phyloP scores from a whole-genome alignment of 495 filamentous ascomycete genomes.

The Xylaria curta region DNA sequence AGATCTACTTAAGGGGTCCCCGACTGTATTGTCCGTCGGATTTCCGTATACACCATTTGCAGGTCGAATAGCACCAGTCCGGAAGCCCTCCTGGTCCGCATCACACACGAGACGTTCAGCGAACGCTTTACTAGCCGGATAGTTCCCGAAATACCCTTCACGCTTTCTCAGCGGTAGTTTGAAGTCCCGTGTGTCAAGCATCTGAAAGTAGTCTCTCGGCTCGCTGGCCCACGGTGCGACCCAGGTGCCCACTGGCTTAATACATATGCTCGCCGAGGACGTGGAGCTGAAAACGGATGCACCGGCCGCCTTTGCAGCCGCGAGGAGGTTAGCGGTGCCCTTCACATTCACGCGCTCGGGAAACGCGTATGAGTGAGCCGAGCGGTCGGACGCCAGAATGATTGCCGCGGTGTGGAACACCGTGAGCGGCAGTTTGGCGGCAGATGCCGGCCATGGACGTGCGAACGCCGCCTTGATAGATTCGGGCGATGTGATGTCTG shows the following conservation, averaged over 20 bases:
- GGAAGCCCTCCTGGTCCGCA: constrained; percentile 51
- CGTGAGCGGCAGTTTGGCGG: constrained; percentile 45
- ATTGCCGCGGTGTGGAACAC: constrained; percentile 55
- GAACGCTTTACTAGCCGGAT: constrained; percentile 59
- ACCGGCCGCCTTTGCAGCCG: constrained; percentile 54
- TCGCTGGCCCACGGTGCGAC: constrained; percentile 54
- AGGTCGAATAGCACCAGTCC: constrained; percentile 64
- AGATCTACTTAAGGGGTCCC: constrained; percentile 45
- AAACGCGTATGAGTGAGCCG: constrained; percentile 43
- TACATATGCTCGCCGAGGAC: constrained; percentile 59
- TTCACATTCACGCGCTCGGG: constrained; percentile 60
- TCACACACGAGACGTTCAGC: constrained; percentile 60
- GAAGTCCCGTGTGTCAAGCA: constrained; percentile 54
- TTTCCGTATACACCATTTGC: constrained; percentile 66
- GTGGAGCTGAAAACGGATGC: constrained; percentile 65
- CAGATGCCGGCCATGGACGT: constrained; percentile 43
- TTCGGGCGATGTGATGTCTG: constrained; percentile 48
- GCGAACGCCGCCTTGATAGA: constrained; percentile 46
- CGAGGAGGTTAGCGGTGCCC: constrained; percentile 64
- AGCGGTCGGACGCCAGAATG: constrained; percentile 53
- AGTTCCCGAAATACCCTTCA: constrained; percentile 63
- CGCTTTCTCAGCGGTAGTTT: constrained; percentile 49
- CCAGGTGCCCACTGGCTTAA: constrained; percentile 57
- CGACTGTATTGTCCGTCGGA: constrained; percentile 58
- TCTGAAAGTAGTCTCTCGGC: constrained; percentile 53